Conservation (phyloP, 1,139 yeast species). For the Pichia sp. region DNA sequence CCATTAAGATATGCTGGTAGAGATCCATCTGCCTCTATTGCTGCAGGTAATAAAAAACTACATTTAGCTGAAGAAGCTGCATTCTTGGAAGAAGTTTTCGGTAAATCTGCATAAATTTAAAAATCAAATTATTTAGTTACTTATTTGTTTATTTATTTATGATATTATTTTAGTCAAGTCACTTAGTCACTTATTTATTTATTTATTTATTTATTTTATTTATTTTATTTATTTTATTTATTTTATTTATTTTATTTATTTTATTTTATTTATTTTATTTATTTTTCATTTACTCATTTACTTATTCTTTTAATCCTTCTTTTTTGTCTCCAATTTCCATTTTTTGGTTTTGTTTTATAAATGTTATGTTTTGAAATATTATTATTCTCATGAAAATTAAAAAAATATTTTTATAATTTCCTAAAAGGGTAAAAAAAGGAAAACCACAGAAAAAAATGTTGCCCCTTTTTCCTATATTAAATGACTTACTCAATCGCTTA, state of each 20-base stretch:
- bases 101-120: conserved; percentile 4
- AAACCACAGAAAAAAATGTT: too few species aligned
- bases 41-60: conserved; percentile 91
- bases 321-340: neutral
- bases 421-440: too few species aligned
- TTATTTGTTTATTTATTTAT: conserved; percentile 1
- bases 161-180: too few species aligned
- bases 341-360: conserved; percentile 2
- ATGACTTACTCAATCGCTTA: too few species aligned
- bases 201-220: neutral
- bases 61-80: conserved; percentile 87
- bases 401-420: neutral
- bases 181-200: too few species aligned
- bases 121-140: neutral
- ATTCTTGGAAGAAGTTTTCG: conserved; percentile 72
- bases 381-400: neutral
- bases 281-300: neutral
- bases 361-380: conserved; percentile 1
- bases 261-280: too few species aligned
- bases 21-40: conserved; percentile 96
- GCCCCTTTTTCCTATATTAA: too few species aligned
- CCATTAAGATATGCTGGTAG: conserved; percentile 88
- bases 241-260: too few species aligned
- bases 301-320: neutral
- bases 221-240: too few species aligned